Conservation (phyloP, 2,329 filamentous ascomycete species). For the Botrytis fragariae region DNA sequence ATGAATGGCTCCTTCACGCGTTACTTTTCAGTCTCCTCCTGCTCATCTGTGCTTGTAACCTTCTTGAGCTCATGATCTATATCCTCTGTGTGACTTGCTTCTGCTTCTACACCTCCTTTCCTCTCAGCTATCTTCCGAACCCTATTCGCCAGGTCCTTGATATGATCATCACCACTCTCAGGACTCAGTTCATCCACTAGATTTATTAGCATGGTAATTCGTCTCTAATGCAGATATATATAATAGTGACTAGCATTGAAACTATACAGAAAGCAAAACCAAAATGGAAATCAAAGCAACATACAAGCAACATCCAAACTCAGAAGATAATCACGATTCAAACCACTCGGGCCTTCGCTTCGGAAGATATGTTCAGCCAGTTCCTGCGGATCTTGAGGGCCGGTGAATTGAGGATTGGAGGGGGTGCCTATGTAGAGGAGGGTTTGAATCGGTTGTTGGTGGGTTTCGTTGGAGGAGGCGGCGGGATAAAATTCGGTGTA, state of each 20-base stretch:
- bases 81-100: conserved; percentile 22
- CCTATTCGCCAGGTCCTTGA: conserved; percentile 74
- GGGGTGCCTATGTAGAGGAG: conserved; percentile 95
- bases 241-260: neutral
- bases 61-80: conserved; percentile 43
- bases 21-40: conserved; percentile 56
- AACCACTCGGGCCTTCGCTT: conserved; percentile 79
- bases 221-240: neutral
- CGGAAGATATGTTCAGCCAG: conserved; percentile 78
- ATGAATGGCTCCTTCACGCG: conserved; percentile 35
- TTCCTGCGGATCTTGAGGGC: conserved; percentile 72
- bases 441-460: conserved; percentile 43
- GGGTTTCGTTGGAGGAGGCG: conserved; percentile 36
- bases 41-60: conserved; percentile 52
- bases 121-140: conserved; percentile 61
- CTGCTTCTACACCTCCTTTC: conserved; percentile 24
- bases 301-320: conserved; percentile 65
- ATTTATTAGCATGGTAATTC: neutral
- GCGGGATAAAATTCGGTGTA: conserved; percentile 77
- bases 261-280: neutral
- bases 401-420: conserved; percentile 87
- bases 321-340: conserved; percentile 87
- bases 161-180: conserved; percentile 78
- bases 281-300: neutral
- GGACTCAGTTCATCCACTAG: conserved; percentile 63